Evolutionary conservation across 371 early-diverging fungal genomes (phyloP), one percentile per base, ranked within the genome.

Genomic region (Apophysomyces trapeziformis): DNA sequence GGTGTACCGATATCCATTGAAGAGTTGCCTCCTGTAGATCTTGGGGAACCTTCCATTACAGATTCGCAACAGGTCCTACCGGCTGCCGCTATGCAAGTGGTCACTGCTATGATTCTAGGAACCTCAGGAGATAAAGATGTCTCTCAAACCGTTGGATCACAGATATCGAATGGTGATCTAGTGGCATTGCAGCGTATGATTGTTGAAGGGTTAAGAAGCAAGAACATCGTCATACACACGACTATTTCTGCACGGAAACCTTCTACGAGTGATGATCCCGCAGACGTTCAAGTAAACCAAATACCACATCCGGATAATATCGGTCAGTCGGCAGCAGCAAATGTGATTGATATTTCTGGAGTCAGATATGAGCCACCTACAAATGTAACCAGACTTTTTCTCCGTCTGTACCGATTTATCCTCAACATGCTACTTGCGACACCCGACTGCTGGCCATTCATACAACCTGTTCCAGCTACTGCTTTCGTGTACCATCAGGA

Each of bases 61-160:
- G 80, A 80, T 60, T 77, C 80, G 0, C 76, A 73, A 8, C 80
- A 77, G 36, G 72, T 80, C 0, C 60, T 80, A n/a, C 80, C 80
- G 0, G 67, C 72, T 7, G 71, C 74, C 2, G 80, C 80, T 1
- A 80, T 80, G 80, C 77, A 77, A 39, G 47, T 80, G 11, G 75
- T 80, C 32, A 80, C 80, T 1, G 70, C 75, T 18, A 80, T 80
- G 80, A 77, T 80, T 9, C 45, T 80, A 32, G 80, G 80, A 1
- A 80, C 80, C 7, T 80, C 80, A 12, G 80, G 80, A n/a, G 80
- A 80, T 50, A 80, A 77, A 43, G 81, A 81, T 6, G 81, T 78
- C 1, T 69, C 76, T 3, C 76, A 76, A 45, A 81, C 81, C 7
- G 65, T 75, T 2, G 76, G 74, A 7, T 81, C 81, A 0, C 81